phyloP scores from a whole-genome alignment of 1,284 basidiomycete species.

The Trichosporon sp. region DNA sequence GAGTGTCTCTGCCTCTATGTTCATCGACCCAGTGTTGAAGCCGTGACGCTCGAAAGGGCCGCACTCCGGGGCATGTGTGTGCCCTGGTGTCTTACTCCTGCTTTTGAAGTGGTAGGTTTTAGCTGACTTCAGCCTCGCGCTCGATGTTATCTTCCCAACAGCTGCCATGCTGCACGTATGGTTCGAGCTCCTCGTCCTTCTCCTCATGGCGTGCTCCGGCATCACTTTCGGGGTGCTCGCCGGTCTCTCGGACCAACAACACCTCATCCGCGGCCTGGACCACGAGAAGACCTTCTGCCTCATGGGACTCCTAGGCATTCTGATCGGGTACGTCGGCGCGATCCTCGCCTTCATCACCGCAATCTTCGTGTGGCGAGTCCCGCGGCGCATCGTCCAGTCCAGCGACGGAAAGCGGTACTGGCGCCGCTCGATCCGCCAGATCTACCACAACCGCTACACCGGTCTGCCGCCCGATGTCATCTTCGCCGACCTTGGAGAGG shows the following conservation, averaged over 20 bases:
- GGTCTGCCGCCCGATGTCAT: conserved; percentile 7
- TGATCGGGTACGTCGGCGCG: neutral
- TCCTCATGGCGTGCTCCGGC: neutral
- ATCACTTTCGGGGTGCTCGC: neutral
- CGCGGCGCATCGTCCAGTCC: conserved; percentile 2
- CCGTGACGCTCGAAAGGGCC: no score
- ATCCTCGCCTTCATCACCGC: neutral
- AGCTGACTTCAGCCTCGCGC: neutral
- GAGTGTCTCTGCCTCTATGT: neutral
- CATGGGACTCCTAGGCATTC: neutral
- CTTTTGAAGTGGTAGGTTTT: neutral
- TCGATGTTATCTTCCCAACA: conserved; percentile 1
- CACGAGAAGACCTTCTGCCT: conserved; percentile 2
- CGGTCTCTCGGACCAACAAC: neutral
- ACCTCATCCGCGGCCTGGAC: neutral
- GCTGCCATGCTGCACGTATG: neutral
- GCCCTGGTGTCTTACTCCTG: neutral
- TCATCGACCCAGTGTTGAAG: no score
- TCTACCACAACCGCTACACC: conserved; percentile 11
- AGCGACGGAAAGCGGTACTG: neutral
- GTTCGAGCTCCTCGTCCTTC: conserved; percentile 6
- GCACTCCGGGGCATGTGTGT: no score
- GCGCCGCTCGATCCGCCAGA: conserved; percentile 13
- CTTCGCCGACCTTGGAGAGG: neutral
- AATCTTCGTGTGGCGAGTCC: neutral